Evolutionary conservation across 257 asterid genomes (phyloP), one percentile per base, ranked within the genome.

Genomic region (Capsicum pubescens): DNA sequence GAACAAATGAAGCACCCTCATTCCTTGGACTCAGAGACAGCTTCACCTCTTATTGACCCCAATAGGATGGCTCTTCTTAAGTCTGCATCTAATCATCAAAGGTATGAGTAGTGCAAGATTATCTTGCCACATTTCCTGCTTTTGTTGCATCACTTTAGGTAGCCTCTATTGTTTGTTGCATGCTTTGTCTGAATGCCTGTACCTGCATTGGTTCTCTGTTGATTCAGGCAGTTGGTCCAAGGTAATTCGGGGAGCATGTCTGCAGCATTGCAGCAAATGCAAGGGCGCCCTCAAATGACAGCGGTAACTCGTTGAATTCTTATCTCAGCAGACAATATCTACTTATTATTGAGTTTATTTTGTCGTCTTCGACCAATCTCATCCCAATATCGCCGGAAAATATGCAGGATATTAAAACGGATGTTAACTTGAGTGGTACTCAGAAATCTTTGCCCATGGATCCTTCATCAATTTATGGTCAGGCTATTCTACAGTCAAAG

Each of bases 221-320:
- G 88, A 89, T 90, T 84, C 97, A 97, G 99, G 85, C 99, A 93
- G 89, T 86, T 93, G 92, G 91, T 92, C 44, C 99, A 95, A 92
- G 95, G 99, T 77, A 93, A 89, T 87, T 89, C 97, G 81, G 98
- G 94, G 58, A 90, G 91, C 91, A 91, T 97, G 96, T 88, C 97
- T 88, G 97, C 93, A 52, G 96, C 99, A 70, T 88, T 97, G 93
- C 99, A 97, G 91, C 99, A 94, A 90, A 94, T 97, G 90, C 99
- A 95, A 89, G 99, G 99, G 78, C 89, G 99, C 60, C 91, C 97
- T 13, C 99, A 95, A 87, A 88, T 95, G 85, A 82, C 95, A 70
- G 81, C 86, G 84, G 99, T 97, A 94, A 87, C 83, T 83, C 78
- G 87, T 69, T 77, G 70, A 67, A 44, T 42, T 78, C 57, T 44